phyloP scores from a whole-genome alignment of 208 protist genomes.

The Crithidia fasciculata region DNA sequence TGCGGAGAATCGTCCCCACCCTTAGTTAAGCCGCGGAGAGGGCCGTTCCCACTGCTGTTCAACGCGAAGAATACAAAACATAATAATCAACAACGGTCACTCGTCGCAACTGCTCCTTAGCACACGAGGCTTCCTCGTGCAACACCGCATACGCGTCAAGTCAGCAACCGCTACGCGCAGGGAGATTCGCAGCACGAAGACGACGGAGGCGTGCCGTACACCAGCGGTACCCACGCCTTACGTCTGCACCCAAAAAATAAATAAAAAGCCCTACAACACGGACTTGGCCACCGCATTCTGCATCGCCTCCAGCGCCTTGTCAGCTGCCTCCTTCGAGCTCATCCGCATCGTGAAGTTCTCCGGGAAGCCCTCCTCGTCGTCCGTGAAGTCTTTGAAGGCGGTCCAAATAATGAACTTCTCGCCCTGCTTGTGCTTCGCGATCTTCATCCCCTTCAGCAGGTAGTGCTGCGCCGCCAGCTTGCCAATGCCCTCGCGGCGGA shows the following conservation, averaged over 20 bases:
- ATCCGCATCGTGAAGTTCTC: conserved; percentile 89
- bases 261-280: conserved; percentile 19
- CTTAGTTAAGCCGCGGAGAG: no score
- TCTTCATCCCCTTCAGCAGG: conserved; percentile 77
- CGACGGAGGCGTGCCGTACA: no score
- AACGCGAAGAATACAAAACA: no score
- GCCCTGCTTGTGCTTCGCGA: conserved; percentile 73
- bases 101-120: no score
- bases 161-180: no score
- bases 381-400: conserved; percentile 83
- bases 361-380: conserved; percentile 87
- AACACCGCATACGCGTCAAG: no score
- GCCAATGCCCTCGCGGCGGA: conserved; percentile 86
- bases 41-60: no score
- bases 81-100: no score
- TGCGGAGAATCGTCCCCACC: background rate
- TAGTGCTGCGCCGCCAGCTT: conserved; percentile 90
- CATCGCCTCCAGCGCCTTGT: conserved; percentile 68
- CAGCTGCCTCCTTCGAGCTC: conserved; percentile 66
- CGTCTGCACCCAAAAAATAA: background rate
- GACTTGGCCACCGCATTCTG: conserved; percentile 57
- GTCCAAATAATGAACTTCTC: conserved; percentile 85
- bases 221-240: no score
- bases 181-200: no score
- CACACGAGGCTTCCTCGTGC: no score